phyloP scores from a whole-genome alignment of 2,329 filamentous ascomycete species.

The Pestalotiopsis sp. region DNA sequence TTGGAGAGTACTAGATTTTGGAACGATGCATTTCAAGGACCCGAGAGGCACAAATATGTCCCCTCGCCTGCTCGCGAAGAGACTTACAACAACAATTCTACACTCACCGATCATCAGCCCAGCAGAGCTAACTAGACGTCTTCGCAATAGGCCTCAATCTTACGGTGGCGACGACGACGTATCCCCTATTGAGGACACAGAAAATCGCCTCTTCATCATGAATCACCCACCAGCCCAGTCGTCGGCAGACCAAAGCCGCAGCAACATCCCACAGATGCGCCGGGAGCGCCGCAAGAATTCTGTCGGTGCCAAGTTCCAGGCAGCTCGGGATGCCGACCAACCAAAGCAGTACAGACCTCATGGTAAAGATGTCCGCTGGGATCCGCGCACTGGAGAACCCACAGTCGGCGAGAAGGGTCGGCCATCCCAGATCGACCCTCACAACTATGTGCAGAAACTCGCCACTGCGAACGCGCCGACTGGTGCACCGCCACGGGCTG shows the following conservation, averaged over 20 bases:
- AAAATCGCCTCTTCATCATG: conserved; percentile 34
- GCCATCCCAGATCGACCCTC: conserved; percentile 59
- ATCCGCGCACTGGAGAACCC: conserved; percentile 68
- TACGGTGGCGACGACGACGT: conserved; percentile 40
- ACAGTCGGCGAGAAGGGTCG: conserved; percentile 59
- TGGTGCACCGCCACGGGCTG: conserved; percentile 23
- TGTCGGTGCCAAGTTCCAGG: conserved; percentile 41
- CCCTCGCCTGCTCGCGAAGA: background rate
- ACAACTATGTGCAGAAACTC: conserved; percentile 46
- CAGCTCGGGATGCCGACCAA: conserved; percentile 41
- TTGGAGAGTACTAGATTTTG: conserved; percentile 12
- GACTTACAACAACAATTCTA: conserved; percentile 17
- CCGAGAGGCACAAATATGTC: background rate
- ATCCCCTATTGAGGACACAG: conserved; percentile 55
- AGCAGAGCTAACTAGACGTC: conserved; percentile 26
- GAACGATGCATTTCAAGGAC: conserved; percentile 16
- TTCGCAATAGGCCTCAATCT: conserved; percentile 24
- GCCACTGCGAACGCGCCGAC: conserved; percentile 25
- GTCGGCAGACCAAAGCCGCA: conserved; percentile 30
- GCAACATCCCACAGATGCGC: conserved; percentile 56
- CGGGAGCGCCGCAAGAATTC: conserved; percentile 51
- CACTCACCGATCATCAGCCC: background rate
- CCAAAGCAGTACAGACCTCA: conserved; percentile 33
- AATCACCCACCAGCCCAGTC: conserved; percentile 25
- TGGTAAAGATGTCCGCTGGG: conserved; percentile 57